These are phyloP conservation scores for Sungouiozyma intestinalis DNA, from an alignment of 805 yeast species.

Conservation along the genomic window DNA sequence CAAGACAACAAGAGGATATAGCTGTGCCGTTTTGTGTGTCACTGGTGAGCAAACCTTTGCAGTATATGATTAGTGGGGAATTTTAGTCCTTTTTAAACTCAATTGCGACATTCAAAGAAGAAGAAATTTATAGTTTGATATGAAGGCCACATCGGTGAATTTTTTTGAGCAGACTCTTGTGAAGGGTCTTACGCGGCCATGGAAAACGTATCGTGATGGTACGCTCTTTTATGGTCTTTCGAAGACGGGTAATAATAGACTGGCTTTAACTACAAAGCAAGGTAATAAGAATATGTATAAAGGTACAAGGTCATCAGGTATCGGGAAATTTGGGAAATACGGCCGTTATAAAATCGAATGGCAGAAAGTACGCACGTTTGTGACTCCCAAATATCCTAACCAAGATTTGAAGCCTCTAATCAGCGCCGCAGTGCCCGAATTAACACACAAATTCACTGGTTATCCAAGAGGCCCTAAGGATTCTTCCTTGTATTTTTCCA, in stretches of 20 bases:
- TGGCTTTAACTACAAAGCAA: conserved; percentile 77
- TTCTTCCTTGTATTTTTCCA: conserved; percentile 59
- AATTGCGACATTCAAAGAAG: no score
- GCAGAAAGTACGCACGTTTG: conserved; percentile 82
- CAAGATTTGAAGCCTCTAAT: conserved; percentile 61
- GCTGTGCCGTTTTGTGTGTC: no score
- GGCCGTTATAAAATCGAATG: conserved; percentile 76
- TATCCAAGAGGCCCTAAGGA: conserved; percentile 63
- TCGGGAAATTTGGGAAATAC: conserved; percentile 64
- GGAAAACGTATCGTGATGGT: conserved; percentile 81
- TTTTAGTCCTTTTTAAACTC: no score
- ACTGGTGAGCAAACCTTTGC: no score
- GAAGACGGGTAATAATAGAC: conserved; percentile 75
- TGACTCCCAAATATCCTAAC: conserved; percentile 50
- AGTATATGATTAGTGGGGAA: no score
- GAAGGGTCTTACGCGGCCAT: conserved; percentile 62
- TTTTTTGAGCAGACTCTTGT: conserved; percentile 38
- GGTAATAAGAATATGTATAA: conserved; percentile 92
- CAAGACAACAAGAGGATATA: no score
- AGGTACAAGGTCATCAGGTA: conserved; percentile 93
- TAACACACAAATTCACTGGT: conserved; percentile 60
- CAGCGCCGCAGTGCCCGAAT: conserved; percentile 59
- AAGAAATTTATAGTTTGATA: no score
- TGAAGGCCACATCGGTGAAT: conserved; percentile 42
- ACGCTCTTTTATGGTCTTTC: conserved; percentile 70